Base-by-base conservation (phyloP, 306 rosid genomes). In the Acmispon strigosus region DNA sequence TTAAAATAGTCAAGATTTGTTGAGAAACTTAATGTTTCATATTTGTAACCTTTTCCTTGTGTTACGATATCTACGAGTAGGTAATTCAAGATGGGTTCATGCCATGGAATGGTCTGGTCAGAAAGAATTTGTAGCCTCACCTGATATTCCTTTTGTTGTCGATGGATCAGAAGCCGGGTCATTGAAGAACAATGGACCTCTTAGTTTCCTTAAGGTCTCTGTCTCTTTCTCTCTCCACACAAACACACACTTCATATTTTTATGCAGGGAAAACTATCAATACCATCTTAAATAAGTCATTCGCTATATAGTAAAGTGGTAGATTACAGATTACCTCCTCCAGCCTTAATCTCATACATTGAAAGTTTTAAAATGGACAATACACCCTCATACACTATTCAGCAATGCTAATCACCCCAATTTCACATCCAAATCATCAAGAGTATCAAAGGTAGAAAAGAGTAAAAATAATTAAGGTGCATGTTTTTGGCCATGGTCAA, bases 61-160 rank as follows among this genome's bases (percentile, higher is more conserved):
- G 60, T 54, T 72, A 8, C 75, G 29, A 45, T 80, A 76, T 6
- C 66, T 29, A 48, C 51, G 80, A 67, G 32, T 75, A 92, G 98
- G 98, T 71, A 92, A 92, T 78, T 92, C 98, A 75, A 92, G 96
- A 75, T 92, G 96, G 96, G 98, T 92, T 74, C 90, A 88, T 77
- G 88, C 96, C 52, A 88, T 92, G 96, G 82, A 88, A 79, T 90
- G 96, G 96, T 85, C 98, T 44, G 93, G 98, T 77, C 90, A 88
- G 85, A 77, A 84, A 63, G 76, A 85, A 69, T 92, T 90, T 72
- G 82, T 39, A 29, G 79, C 81, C 69, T 82, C 96, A n/a, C 69
- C 86, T 7, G 90, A 92, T 62, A 86, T 79, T 80, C 84, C 96
- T 72, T 92, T 88, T 66, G 53, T 76, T 48, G 96, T 92, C 41